Evolutionary conservation across 2,329 filamentous ascomycete genomes (phyloP).

Genomic region (Tolypocladium guangdongense): DNA sequence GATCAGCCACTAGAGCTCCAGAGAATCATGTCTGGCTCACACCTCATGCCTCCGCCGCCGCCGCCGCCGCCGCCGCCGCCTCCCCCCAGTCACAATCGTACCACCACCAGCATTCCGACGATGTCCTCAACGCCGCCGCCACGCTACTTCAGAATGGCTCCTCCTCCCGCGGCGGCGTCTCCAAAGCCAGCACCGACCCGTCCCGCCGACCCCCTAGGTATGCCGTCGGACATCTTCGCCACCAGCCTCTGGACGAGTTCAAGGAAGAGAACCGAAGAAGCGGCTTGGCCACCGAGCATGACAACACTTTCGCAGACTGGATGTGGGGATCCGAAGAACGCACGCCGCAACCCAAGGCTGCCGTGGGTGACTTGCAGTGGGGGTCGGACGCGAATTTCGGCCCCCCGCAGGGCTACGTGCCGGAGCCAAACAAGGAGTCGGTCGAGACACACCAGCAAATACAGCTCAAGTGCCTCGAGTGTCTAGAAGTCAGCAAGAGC

Average conservation of each 20-base stretch:
- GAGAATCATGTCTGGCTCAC: slow-evolving; percentile 12
- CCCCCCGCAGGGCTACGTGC: slow-evolving; percentile 45
- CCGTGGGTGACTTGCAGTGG: slow-evolving; percentile 45
- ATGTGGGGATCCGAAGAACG: slow-evolving; percentile 23
- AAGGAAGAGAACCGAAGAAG: slow-evolving; percentile 26
- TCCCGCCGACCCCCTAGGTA: slow-evolving; percentile 18
- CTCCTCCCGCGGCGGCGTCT: slow-evolving; percentile 7
- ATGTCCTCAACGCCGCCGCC: slow-evolving; percentile 46
- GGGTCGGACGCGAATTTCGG: slow-evolving; percentile 59
- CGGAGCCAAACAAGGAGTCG: slow-evolving; percentile 44
- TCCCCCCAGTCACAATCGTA: slow-evolving; percentile 6
- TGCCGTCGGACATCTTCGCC: slow-evolving; percentile 29
- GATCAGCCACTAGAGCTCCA: slow-evolving; percentile 7
- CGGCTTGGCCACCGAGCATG: slow-evolving; percentile 17
- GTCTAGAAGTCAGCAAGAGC: slow-evolving; percentile 46
- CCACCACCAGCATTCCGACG: slow-evolving; percentile 29
- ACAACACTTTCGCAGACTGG: slow-evolving; percentile 30
- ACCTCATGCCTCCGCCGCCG: slow-evolving; percentile 25
- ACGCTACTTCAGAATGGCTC: slow-evolving; percentile 36
- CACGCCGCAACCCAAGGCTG: slow-evolving; percentile 21
- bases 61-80: too few species aligned
- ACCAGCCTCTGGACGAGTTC: slow-evolving; percentile 32
- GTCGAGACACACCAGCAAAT: slow-evolving; percentile 44
- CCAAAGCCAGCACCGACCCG: slow-evolving; percentile 15
- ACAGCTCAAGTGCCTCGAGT: slow-evolving; percentile 44